Conservation (phyloP, 2,329 filamentous ascomycete species). For the Elsinoe necatrix region DNA sequence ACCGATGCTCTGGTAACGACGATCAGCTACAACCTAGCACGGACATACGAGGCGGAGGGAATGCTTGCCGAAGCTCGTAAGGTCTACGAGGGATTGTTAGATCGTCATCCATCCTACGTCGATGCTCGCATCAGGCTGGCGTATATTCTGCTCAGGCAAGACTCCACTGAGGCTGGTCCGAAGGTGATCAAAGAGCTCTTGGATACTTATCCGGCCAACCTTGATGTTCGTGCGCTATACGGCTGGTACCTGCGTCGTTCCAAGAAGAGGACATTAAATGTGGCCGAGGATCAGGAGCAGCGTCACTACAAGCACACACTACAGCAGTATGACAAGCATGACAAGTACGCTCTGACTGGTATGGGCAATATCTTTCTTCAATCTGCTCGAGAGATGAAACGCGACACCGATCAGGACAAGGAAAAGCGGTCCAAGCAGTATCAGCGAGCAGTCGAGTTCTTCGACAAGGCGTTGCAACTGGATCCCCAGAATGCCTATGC, state of each 20-base stretch:
- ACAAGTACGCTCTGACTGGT: constrained; percentile 88
- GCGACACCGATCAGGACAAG: constrained; percentile 80
- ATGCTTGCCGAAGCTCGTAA: constrained; percentile 74
- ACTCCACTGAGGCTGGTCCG: constrained; percentile 75
- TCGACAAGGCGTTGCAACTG: constrained; percentile 92
- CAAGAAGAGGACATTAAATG: constrained; percentile 70
- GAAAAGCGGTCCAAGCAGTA: constrained; percentile 84
- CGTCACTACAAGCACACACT: constrained; percentile 94
- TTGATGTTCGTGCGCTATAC: constrained; percentile 87
- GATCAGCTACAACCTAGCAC: constrained; percentile 91
- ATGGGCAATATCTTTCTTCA: constrained; percentile 95
- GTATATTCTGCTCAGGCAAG: constrained; percentile 76
- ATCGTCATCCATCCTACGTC: constrained; percentile 79
- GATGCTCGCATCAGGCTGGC: constrained; percentile 83
- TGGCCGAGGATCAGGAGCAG: constrained; percentile 84
- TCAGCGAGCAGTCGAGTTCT: constrained; percentile 91
- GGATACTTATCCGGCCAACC: constrained; percentile 70
- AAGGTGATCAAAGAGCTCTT: constrained; percentile 80
- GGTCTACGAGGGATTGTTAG: constrained; percentile 77
- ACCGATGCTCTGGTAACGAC: constrained; percentile 89
- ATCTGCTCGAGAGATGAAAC: constrained; percentile 86
- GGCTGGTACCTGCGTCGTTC: constrained; percentile 92
- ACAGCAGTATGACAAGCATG: constrained; percentile 91
- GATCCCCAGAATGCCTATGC: constrained; percentile 94
- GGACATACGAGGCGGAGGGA: constrained; percentile 82